Evolutionary conservation across 108 stramenopile species (phyloP).

Genomic region (Fistulifera solaris): DNA sequence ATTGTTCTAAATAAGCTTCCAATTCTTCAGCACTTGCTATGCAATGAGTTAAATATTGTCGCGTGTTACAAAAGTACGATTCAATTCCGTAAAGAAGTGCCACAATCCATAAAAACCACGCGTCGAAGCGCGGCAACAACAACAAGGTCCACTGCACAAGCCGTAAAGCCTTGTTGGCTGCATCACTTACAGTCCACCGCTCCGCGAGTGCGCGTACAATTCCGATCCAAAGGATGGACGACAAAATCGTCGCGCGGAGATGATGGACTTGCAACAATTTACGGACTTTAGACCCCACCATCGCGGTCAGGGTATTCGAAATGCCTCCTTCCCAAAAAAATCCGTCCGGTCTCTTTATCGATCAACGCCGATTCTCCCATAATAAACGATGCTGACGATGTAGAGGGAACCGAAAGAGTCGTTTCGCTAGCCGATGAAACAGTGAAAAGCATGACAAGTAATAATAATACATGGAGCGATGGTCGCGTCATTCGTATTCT

Average conservation of each 20-base stretch:
- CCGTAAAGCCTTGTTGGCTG: too few relatives aligned
- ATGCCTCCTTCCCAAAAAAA: constrained; percentile 48
- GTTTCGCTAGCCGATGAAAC: neutral
- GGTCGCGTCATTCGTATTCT: too few relatives aligned
- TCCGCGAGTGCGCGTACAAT: too few relatives aligned
- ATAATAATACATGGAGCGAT: too few relatives aligned
- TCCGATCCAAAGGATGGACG: neutral
- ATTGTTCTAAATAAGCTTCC: constrained; percentile 46
- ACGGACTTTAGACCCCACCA: neutral
- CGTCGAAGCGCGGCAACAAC: constrained; percentile 15
- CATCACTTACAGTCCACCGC: too few relatives aligned
- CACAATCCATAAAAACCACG: constrained; percentile 21
- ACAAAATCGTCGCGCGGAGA: neutral
- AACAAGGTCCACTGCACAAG: constrained; percentile 30
- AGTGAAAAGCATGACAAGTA: too few relatives aligned
- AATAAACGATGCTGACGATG: constrained; percentile 2
- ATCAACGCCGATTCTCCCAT: constrained; percentile 51
- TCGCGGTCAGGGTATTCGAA: neutral
- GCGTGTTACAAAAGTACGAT: constrained; percentile 62
- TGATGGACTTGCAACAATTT: neutral
- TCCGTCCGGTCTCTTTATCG: constrained; percentile 52
- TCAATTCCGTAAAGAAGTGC: constrained; percentile 58
- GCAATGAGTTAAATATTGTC: constrained; percentile 57
- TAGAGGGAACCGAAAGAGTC: neutral
- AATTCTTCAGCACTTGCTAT: constrained; percentile 49